Evolutionary conservation across 1,284 basidiomycete species (phyloP), one percentile per base, ranked within the genome.

Genomic region (Moesziomyces sp.): DNA sequence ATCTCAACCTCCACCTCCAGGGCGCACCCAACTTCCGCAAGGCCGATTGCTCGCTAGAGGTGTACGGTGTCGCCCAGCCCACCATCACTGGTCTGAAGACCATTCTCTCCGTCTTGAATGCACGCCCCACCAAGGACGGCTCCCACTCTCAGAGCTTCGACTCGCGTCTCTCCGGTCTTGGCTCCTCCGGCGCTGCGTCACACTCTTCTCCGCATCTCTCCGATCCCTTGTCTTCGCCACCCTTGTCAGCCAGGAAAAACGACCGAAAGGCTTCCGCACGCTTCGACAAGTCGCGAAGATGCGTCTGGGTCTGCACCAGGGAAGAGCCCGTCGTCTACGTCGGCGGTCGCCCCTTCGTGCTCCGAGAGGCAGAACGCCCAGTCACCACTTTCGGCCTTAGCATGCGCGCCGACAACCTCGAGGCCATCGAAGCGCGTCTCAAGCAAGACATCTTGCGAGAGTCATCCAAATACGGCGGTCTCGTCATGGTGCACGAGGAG

Each of bases 1-100:
- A 75, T 48, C 73, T 97, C n/a, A 93, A 94, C 79, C 88, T 97
- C 43, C 93, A 92, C 68, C 88, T 99, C 4, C 86, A 87, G 82
- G 97, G 97, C 40, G 96, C 96, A 21, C 95, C 96, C 3, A 97
- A 98, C 86, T 98, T 99, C 83, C 88, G 97, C 66, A 90, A 92
- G 45, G 82, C 82, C 11, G 80, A 78, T 42, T 49, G 91, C 91
- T 23, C 73, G 10, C 76, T 83, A 42, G 82, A 81, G 23, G 84
- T 84, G 23, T 84, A 82, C 43, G 80, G 83, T 44, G 76, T 79
- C 8, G 97, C 97, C 1, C 97, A 99, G 83, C 97, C 97, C 14
- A 93, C 95, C 5, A 90, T 93, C 0, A 91, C 94, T 69, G 97
- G 97, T 19, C 87, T 99, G 16, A 89, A 93, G 63, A 94, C 94